Base-by-base conservation (phyloP, 768 basidiomycete genomes). In the Xerocomus brunneocitrinus region DNA sequence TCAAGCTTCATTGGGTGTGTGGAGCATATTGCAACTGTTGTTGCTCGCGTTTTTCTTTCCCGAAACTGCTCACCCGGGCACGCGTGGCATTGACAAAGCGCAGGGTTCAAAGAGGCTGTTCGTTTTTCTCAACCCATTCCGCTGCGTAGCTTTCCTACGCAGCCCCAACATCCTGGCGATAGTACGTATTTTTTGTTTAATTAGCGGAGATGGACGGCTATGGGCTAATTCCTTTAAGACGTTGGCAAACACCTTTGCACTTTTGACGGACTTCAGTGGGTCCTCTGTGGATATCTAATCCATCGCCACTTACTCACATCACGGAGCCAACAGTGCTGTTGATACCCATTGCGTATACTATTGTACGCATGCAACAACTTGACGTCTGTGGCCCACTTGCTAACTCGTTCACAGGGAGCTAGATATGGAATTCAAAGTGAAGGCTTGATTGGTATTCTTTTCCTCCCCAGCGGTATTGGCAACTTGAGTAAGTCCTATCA, bases 31-130 rank as follows among this genome's bases (percentile, higher is more conserved):
- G 1, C 69, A 73, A 2, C 71, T 80, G 34, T 7, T 76, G 6
- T 55, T 70, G 5, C 71, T 86, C 31, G 46, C 63, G 1, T 39
- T 76, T 3, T 75, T 74, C 49, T 75, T 86, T n/a, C 86, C 85
- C 0, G 87, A 89, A 59, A 88, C 86, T 3, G 79, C 77, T 47
- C 82, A 84, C 58, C 85, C 86, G 1, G 77, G 81, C 7, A 62
- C 76, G 1, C 71, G 76, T 36, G 80, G 83, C 0, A 70, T 84
- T 2, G 83, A 84, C 49, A 80, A 80, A 54, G 52, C 64, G 3
- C 51, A 50, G 28, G 54, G 61, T 3, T 56, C 57, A 2, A 59
- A 53, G 4, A 67, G 53, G 40, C 52, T 55, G 38, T 70, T 74
- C 46, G 70, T 81, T 0, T 77, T 78, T 62, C 54, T 89, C 22